Evolutionary conservation across 345 rosid genomes (phyloP), one percentile per base, ranked within the genome.

Genomic region (Citrus reticulata): DNA sequence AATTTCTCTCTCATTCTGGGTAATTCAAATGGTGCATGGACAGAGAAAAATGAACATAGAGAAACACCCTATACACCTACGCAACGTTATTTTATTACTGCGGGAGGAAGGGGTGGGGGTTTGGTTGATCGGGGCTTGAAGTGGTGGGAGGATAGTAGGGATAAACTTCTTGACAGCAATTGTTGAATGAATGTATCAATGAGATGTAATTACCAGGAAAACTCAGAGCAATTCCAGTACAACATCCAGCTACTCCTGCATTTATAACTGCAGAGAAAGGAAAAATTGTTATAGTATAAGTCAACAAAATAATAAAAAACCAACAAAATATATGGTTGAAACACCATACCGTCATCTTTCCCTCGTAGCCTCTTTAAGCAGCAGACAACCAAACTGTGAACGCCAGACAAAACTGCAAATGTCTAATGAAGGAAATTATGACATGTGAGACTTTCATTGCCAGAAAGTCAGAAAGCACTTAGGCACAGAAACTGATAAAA

Each of bases 221-320:
- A 86, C 98, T 92, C 79, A 92, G 84, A 82, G 94, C 97, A 70
- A 91, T 88, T 51, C 97, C 95, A 77, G 98, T 91, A 83, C 95
- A 94, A 79, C 97, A 94, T 72, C 98, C 97, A 74, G 97, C 99
- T 66, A 96, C 86, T 78, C 97, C 97, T 39, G 95, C 91, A 93
- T 93, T 96, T 73, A 91, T 79, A 71, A 87, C 99, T 96, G 87
- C 88, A 85, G 57, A 75, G 49, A 34, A 40, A 80, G 69, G 74
- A 75, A 75, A 25, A 29, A 78, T 22, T 7, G 29, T 54, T 51
- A 61, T 22, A 57, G 35, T 14, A 64, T 4, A 20, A 66, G 46
- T 20, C 39, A 32, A 62, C 9, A 37, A 46, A 46, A 13, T 20
- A 51, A 61, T 11, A 10, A 73, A 25, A 35, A 35, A 76, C 51